Evolutionary conservation across 78 protist genomes (phyloP).

Genomic region (Protostelium mycophagum): DNA sequence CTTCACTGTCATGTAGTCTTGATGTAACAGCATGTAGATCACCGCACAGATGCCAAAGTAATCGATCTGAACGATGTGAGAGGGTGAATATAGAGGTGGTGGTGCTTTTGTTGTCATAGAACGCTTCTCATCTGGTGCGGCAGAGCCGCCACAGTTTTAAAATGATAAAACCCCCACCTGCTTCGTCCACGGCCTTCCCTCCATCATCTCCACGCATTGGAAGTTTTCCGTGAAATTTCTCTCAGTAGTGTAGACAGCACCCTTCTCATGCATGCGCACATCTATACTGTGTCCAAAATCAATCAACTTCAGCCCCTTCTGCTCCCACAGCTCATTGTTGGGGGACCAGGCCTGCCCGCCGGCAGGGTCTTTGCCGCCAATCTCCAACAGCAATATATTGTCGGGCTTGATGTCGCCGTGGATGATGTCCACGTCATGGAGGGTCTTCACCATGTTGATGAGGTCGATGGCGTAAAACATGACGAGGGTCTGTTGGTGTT

Average conservation of each 20-base stretch:
- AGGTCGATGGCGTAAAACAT: constrained; percentile 69
- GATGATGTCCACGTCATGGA: constrained; percentile 49
- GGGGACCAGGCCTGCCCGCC: constrained; percentile 23
- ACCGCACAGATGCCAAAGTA: neutral
- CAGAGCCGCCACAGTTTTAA: neutral
- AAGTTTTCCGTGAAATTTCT: neutral
- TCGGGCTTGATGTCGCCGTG: constrained; percentile 67
- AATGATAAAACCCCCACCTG: neutral
- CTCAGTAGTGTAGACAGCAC: neutral
- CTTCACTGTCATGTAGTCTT: neutral
- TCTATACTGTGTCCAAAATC: constrained; percentile 59
- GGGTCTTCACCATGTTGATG: constrained; percentile 14
- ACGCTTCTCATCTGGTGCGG: neutral
- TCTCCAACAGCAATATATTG: constrained; percentile 22
- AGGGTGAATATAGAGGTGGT: too few relatives aligned
- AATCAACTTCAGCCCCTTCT: constrained; percentile 44
- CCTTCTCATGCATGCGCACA: constrained; percentile 18
- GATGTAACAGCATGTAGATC: neutral
- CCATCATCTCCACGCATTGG: neutral
- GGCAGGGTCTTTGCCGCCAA: neutral
- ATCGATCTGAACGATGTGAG: too few relatives aligned
- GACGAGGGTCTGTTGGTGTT: constrained; percentile 25
- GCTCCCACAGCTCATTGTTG: constrained; percentile 39
- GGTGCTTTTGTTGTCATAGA: neutral
- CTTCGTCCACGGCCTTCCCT: neutral